Percentiles rank a stretch among this genome's conserved stretches.
Evolutionary conservation across 495 filamentous ascomycete species (phyloP).

Genomic region (Barbatosphaeria neglecta): DNA sequence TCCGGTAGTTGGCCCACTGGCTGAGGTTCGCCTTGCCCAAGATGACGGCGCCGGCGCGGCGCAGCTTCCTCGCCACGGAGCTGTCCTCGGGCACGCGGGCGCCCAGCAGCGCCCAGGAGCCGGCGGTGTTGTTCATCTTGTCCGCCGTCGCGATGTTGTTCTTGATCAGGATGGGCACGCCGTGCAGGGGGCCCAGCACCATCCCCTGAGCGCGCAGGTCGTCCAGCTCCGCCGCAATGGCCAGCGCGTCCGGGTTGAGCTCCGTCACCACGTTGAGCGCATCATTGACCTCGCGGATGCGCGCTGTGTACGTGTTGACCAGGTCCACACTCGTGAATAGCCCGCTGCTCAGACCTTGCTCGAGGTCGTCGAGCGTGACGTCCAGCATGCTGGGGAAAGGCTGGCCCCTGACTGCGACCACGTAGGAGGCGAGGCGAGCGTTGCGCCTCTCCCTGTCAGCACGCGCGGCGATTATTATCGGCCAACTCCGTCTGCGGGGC

Average conservation of each 20-base stretch:
- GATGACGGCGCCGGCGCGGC: conserved; percentile 38
- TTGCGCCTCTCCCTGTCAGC: no score
- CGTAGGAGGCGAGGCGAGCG: background rate
- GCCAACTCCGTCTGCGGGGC: background rate
- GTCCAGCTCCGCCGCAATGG: conserved; percentile 21
- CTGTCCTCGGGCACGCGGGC: conserved; percentile 35
- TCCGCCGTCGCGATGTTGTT: conserved; percentile 63
- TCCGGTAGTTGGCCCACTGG: conserved; percentile 30
- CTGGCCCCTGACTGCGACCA: background rate
- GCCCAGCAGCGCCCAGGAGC: conserved; percentile 45
- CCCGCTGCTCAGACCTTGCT: conserved; percentile 34
- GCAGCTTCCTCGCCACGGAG: conserved; percentile 33
- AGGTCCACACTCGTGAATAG: conserved; percentile 51
- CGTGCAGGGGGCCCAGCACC: conserved; percentile 43
- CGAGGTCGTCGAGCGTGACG: conserved; percentile 40
- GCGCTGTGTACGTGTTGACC: conserved; percentile 33
- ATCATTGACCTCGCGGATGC: conserved; percentile 29
- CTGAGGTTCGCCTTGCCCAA: conserved; percentile 33
- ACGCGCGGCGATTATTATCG: background rate
- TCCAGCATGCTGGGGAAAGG: conserved; percentile 9
- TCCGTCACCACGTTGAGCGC: conserved; percentile 28
- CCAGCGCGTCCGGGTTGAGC: conserved; percentile 34
- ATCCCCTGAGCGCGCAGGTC: conserved; percentile 9
- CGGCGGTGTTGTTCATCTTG: conserved; percentile 47
- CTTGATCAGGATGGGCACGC: conserved; percentile 58